Conservation (phyloP, 2,329 filamentous ascomycete species). For the Arthrinium phaeospermum region DNA sequence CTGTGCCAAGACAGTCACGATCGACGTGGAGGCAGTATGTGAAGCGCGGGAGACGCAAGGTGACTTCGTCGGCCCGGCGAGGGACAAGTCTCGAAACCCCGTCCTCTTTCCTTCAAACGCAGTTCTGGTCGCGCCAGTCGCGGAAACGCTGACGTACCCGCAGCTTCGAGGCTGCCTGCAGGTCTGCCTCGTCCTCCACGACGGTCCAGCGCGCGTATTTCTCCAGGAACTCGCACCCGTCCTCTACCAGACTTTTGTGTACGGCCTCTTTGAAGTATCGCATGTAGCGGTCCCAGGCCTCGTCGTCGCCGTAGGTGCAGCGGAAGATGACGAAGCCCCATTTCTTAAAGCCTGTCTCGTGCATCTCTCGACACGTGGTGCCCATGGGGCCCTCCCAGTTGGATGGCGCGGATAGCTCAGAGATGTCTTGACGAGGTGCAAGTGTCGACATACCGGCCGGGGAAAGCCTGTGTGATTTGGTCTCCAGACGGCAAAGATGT, state of each 20-base stretch:
- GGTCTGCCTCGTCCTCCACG: not conserved
- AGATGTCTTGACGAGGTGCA: not conserved
- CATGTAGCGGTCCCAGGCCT: slow-evolving; percentile 3
- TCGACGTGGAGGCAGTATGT: not conserved
- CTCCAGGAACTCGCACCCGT: not conserved
- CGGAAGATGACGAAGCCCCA: not conserved
- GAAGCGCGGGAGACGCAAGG: slow-evolving; percentile 1
- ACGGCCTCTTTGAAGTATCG: not conserved
- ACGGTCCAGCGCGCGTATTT: not conserved
- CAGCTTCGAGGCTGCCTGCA: not conserved
- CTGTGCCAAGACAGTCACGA: not conserved
- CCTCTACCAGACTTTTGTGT: not conserved
- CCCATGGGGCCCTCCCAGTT: slow-evolving; percentile 1
- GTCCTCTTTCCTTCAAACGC: not conserved
- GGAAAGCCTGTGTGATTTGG: not conserved
- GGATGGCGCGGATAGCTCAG: not conserved
- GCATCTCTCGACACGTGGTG: not conserved
- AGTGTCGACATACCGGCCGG: not conserved
- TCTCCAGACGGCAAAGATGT: too few relatives aligned
- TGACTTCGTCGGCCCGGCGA: too few relatives aligned
- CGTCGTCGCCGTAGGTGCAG: slow-evolving; percentile 3
- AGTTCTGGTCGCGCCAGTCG: not conserved
- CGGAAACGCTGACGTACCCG: not conserved
- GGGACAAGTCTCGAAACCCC: too few relatives aligned
- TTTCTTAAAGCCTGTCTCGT: not conserved